Percentiles rank a stretch among this genome's conserved stretches.
Evolutionary conservation across 176 grass and related monocot species (phyloP).

Genomic region (Tillandsia fasciculata): DNA sequence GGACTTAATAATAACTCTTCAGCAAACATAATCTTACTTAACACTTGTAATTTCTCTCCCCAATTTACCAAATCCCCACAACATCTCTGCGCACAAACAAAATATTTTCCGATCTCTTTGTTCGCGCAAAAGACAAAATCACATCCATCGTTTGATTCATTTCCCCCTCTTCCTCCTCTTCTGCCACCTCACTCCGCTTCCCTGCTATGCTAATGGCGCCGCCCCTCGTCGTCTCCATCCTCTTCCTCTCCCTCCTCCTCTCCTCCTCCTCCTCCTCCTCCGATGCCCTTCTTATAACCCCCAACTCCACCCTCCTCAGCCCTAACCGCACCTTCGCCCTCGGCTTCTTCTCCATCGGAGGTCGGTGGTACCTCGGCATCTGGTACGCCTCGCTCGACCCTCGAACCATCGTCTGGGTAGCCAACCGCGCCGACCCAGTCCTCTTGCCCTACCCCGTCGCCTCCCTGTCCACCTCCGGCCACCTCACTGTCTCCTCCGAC

Average conservation of each 20-base stretch:
- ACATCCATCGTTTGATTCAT: too few relatives aligned
- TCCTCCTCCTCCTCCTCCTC: not conserved
- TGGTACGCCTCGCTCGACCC: not conserved
- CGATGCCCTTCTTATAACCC: not conserved
- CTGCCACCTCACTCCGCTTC: too few relatives aligned
- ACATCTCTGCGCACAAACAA: too few relatives aligned
- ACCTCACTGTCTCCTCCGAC: not conserved
- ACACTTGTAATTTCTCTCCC: too few relatives aligned
- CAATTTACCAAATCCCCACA: too few relatives aligned
- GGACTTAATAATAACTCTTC: too few relatives aligned
- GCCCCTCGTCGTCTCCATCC: not conserved
- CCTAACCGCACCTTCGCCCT: not conserved
- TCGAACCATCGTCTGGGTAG: conserved; percentile 2
- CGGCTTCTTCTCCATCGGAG: conserved; percentile 12
- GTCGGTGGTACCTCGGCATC: conserved; percentile 1
- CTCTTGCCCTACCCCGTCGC: conserved; percentile 7
- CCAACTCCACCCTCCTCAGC: conserved; percentile 6
- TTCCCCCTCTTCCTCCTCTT: too few relatives aligned
- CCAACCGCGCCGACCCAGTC: not conserved
- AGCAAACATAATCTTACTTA: too few relatives aligned
- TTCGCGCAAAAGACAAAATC: too few relatives aligned
- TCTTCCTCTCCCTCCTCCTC: not conserved
- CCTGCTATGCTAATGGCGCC: not conserved
- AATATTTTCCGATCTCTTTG: too few relatives aligned
- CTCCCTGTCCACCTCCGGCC: conserved; percentile 9